Percentiles rank a stretch among this genome's conserved stretches.
Conservation (phyloP, 257 asterid genomes). For the Nicotiana undulata region DNA sequence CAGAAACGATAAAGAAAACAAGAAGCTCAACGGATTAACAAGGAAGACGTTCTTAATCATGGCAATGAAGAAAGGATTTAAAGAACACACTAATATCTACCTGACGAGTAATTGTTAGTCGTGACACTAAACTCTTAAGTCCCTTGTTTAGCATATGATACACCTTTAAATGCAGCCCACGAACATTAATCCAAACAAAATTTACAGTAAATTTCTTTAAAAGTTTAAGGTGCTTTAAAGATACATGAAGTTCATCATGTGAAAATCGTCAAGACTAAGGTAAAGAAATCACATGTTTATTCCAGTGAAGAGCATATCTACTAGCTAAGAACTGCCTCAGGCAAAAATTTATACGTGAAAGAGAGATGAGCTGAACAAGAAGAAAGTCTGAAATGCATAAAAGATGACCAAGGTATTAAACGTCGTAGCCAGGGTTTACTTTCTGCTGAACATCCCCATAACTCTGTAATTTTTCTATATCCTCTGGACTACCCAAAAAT, state of each 20-base stretch:
- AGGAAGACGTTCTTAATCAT: background rate
- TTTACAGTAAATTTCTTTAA: background rate
- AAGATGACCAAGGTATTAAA: constrained; percentile 20
- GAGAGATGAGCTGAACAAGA: background rate
- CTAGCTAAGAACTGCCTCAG: background rate
- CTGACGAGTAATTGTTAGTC: background rate
- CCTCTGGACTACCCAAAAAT: constrained; percentile 84
- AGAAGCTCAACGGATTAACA: background rate
- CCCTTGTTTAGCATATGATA: background rate
- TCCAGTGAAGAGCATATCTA: background rate
- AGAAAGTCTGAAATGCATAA: background rate
- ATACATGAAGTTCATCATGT: background rate
- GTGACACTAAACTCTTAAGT: background rate
- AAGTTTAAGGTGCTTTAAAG: background rate
- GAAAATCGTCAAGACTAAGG: background rate
- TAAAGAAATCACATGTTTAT: background rate
- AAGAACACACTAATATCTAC: background rate
- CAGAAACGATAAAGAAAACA: background rate
- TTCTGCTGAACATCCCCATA: constrained; percentile 88
- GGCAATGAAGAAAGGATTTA: background rate
- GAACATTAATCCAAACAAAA: background rate
- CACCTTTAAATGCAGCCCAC: background rate
- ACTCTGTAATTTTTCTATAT: constrained; percentile 70
- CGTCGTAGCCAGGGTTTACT: constrained; percentile 89
- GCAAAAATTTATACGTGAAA: background rate